Percentiles rank a stretch among this genome's conserved stretches.
phyloP scores from a whole-genome alignment of 1,284 basidiomycete genomes.

The Cryptococcus sp. region DNA sequence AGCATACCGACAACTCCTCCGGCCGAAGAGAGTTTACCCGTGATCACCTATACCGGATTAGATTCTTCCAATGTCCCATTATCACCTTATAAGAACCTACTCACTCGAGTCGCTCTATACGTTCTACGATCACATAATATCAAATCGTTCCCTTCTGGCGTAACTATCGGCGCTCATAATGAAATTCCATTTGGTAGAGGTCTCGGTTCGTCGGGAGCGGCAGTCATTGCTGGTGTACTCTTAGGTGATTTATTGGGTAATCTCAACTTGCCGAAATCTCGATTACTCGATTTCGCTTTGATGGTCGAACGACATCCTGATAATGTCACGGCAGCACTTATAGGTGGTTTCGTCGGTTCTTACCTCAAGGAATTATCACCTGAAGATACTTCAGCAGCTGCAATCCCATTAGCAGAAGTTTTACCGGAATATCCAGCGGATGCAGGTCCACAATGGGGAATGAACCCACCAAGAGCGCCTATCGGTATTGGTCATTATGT shows the following conservation, averaged over 20 bases:
- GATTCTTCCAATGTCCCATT: constrained; percentile 88
- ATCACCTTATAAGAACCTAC: constrained; percentile 93
- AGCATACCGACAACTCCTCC: constrained; percentile 49
- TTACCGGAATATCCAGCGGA: constrained; percentile 93
- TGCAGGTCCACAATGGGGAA: constrained; percentile 85
- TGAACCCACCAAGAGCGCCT: constrained; percentile 81
- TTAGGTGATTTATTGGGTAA: constrained; percentile 78
- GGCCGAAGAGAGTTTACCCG: constrained; percentile 51
- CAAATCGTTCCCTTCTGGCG: constrained; percentile 66
- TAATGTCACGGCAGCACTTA: constrained; percentile 94
- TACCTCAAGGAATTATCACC: constrained; percentile 79
- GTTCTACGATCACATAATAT: constrained; percentile 82
- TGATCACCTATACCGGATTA: constrained; percentile 77
- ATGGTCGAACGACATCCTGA: constrained; percentile 99
- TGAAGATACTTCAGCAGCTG: constrained; percentile 71
- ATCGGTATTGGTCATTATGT: constrained; percentile 91
- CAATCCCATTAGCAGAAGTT: constrained; percentile 92
- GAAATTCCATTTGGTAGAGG: constrained; percentile 97
- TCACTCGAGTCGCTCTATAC: constrained; percentile 96
- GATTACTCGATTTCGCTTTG: constrained; percentile 90
- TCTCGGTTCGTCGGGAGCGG: constrained; percentile 93
- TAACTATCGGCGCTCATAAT: constrained; percentile 74
- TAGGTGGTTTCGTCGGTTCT: constrained; percentile 97
- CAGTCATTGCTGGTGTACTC: constrained; percentile 92
- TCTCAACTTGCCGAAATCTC: constrained; percentile 62